Percentiles rank a stretch among this genome's conserved stretches.
Evolutionary conservation across 176 grass and related monocot genomes (phyloP).

Genomic region (Carex scoparia): DNA sequence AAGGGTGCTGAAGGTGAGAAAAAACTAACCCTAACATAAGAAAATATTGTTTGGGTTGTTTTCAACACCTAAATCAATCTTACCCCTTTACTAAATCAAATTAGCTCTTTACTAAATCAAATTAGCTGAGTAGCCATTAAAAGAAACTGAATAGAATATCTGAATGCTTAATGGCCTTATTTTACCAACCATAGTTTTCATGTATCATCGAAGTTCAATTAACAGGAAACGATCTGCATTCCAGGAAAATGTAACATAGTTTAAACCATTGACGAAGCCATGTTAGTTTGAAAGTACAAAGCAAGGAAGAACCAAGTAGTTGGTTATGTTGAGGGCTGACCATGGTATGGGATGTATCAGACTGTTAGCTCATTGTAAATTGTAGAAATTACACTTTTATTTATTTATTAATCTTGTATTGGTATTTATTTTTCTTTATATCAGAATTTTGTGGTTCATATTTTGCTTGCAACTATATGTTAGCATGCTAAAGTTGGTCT

Average conservation of each 20-base stretch:
- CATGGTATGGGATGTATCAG: background rate
- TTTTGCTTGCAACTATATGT: background rate
- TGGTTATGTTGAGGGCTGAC: background rate
- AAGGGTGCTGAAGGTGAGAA: background rate
- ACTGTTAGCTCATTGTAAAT: conserved; percentile 1
- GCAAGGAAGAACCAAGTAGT: background rate
- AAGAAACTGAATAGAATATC: background rate
- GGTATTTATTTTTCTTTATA: background rate
- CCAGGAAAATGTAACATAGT: conserved; percentile 34
- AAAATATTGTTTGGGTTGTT: background rate
- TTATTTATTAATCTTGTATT: background rate
- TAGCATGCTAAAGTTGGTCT: background rate
- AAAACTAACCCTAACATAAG: background rate
- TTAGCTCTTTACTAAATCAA: background rate
- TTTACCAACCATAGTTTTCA: background rate
- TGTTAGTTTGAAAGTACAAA: conserved; percentile 1
- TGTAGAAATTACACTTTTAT: background rate
- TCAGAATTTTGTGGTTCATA: background rate
- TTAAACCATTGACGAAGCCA: background rate
- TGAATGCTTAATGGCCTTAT: background rate
- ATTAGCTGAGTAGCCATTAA: background rate
- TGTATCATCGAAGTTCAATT: conserved; percentile 17
- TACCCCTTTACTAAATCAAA: background rate
- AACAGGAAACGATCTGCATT: conserved; percentile 30
- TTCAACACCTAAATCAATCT: background rate